phyloP scores from a whole-genome alignment of 2,329 filamentous ascomycete genomes.

The Teratosphaeria destructans region DNA sequence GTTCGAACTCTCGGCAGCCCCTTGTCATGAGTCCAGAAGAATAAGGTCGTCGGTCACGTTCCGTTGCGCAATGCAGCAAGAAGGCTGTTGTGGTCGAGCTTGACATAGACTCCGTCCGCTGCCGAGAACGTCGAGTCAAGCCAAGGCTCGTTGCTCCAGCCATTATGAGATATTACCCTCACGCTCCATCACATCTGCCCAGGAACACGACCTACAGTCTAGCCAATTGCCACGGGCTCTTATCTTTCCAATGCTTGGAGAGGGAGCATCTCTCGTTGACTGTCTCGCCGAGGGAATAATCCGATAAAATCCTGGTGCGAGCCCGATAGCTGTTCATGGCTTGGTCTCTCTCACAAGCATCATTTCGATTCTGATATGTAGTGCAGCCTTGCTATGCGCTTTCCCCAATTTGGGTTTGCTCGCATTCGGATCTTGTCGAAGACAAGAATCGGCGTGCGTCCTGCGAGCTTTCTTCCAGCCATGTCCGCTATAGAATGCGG shows the following conservation, averaged over 20 bases:
- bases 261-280: neutral
- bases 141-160: neutral
- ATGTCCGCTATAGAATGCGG: too few relatives aligned
- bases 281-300: neutral
- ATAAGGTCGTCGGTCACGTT: neutral
- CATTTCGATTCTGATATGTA: too few relatives aligned
- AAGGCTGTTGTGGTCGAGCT: neutral
- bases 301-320: too few relatives aligned
- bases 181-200: neutral
- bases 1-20: too few relatives aligned
- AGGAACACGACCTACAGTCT: neutral
- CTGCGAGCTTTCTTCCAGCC: too few relatives aligned
- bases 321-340: too few relatives aligned
- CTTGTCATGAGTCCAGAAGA: neutral
- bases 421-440: too few relatives aligned
- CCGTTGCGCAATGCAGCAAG: neutral
- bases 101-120: neutral
- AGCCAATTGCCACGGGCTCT: neutral
- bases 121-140: neutral
- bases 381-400: too few relatives aligned
- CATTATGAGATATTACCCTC: neutral
- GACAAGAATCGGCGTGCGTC: too few relatives aligned
- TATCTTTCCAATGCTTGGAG: too few relatives aligned
- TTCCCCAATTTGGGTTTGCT: too few relatives aligned
- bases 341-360: too few relatives aligned